Evolutionary conservation across 768 basidiomycete species (phyloP).

Genomic region (Trametes gibbosa): DNA sequence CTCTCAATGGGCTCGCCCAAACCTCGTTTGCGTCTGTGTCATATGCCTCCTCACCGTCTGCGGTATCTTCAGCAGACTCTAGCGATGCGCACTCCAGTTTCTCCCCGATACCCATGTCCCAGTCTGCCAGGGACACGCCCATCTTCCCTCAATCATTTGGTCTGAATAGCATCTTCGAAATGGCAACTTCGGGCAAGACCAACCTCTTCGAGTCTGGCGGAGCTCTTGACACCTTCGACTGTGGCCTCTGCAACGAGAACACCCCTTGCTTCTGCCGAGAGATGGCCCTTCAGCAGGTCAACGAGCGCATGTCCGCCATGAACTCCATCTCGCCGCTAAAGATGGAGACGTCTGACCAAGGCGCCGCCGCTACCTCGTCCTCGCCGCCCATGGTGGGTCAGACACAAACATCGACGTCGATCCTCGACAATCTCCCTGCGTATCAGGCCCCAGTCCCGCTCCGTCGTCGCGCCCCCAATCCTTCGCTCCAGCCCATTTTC

Average conservation of each 20-base stretch:
- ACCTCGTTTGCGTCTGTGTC: slow-evolving; percentile 13
- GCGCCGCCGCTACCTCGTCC: slow-evolving; percentile 16
- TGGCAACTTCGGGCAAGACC: slow-evolving; percentile 35
- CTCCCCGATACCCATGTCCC: slow-evolving; percentile 30
- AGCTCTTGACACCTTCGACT: slow-evolving; percentile 52
- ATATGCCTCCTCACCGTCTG: slow-evolving; percentile 26
- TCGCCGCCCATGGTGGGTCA: slow-evolving; percentile 18
- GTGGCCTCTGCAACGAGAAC: slow-evolving; percentile 72
- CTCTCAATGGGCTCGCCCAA: slow-evolving; percentile 14
- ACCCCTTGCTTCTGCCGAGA: slow-evolving; percentile 79
- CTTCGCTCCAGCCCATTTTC: slow-evolving; percentile 51
- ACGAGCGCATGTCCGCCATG: slow-evolving; percentile 23
- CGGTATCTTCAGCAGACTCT: slow-evolving; percentile 31
- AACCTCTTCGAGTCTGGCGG: slow-evolving; percentile 25
- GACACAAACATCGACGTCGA: slow-evolving; percentile 41
- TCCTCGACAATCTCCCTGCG: slow-evolving; percentile 72
- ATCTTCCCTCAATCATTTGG: slow-evolving; percentile 32
- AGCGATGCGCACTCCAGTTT: slow-evolving; percentile 41
- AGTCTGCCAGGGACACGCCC: slow-evolving; percentile 29
- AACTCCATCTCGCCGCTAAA: slow-evolving; percentile 23
- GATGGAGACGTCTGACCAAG: slow-evolving; percentile 27
- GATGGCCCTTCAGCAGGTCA: slow-evolving; percentile 48
- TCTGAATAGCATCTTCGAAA: slow-evolving; percentile 35
- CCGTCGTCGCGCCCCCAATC: slow-evolving; percentile 48
- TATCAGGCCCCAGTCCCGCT: slow-evolving; percentile 84